These are phyloP conservation scores for Wickerhamomyces bisporus DNA, from an alignment of 805 yeast genomes.

Conservation along the genomic window DNA sequence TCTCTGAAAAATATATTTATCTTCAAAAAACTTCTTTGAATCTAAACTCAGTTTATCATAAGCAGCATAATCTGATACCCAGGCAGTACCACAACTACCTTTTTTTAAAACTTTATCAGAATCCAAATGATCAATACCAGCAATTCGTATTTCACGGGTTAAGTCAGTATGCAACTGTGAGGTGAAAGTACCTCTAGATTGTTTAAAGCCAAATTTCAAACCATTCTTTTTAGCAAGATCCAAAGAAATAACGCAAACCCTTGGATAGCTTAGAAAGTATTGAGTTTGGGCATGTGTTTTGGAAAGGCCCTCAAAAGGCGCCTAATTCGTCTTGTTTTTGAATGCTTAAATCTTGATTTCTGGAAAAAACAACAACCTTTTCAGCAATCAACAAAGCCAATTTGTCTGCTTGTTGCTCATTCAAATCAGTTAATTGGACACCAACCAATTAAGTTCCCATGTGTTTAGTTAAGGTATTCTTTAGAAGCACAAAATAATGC, in stretches of 20 bases:
- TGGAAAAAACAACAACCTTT: slow-evolving; percentile 45
- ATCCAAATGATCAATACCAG: slow-evolving; percentile 48
- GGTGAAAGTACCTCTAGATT: slow-evolving; percentile 21
- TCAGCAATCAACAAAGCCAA: slow-evolving; percentile 41
- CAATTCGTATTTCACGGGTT: slow-evolving; percentile 50
- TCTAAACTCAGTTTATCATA: slow-evolving; percentile 51
- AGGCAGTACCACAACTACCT: slow-evolving; percentile 53
- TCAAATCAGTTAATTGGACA: slow-evolving; percentile 35
- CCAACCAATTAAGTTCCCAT: slow-evolving; percentile 46
- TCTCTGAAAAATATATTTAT: slow-evolving; percentile 42
- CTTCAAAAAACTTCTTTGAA: slow-evolving; percentile 45
- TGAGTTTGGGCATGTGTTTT: slow-evolving; percentile 34
- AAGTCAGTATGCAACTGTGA: slow-evolving; percentile 45
- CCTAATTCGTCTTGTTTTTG: slow-evolving; percentile 26
- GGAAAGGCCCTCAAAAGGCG: slow-evolving; percentile 10
- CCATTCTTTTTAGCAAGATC: slow-evolving; percentile 27
- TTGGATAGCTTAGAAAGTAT: slow-evolving; percentile 27
- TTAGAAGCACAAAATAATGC: slow-evolving; percentile 34
- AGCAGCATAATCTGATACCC: slow-evolving; percentile 53
- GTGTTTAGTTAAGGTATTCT: slow-evolving; percentile 35
- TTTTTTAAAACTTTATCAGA: slow-evolving; percentile 41
- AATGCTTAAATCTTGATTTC: slow-evolving; percentile 41
- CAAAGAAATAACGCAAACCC: slow-evolving; percentile 32
- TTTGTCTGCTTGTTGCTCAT: slow-evolving; percentile 39
- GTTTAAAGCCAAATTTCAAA: slow-evolving; percentile 5